These are phyloP conservation scores for Neurospora sp. DNA, from an alignment of 495 filamentous ascomycete genomes.

Conservation along the genomic window DNA sequence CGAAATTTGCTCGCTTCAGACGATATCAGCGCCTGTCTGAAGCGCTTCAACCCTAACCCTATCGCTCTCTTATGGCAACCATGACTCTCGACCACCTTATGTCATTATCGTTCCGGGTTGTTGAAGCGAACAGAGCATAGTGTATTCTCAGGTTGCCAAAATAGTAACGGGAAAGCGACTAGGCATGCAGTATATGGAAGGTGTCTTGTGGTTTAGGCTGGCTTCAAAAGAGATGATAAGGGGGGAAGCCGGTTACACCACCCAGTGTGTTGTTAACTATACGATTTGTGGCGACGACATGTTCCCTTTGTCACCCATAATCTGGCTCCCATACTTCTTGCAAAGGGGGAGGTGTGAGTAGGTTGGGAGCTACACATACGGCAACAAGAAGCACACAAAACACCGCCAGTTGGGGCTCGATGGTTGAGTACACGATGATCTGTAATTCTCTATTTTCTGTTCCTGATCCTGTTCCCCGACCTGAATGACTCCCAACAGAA, in stretches of 20 bases:
- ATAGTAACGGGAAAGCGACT: neutral
- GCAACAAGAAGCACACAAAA: too few relatives aligned
- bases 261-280: neutral
- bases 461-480: neutral
- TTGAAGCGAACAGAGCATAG: neutral
- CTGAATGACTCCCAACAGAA: neutral
- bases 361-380: too few relatives aligned
- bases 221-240: neutral
- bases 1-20: neutral
- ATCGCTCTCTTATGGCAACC: neutral
- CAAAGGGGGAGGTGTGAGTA: too few relatives aligned
- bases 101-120: neutral
- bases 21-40: neutral
- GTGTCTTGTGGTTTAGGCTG: neutral
- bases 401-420: too few relatives aligned
- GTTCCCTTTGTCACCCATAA: too few relatives aligned
- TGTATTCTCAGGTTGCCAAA: neutral
- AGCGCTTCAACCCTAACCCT: neutral
- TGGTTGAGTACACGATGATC: neutral
- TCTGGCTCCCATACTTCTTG: too few relatives aligned
- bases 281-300: too few relatives aligned
- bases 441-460: neutral
- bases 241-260: neutral
- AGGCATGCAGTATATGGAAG: neutral
- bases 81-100: neutral